Percentiles rank a stretch among this genome's conserved stretches.
Conservation (phyloP, 495 filamentous ascomycete genomes). For the Hypoxylon perforatum region DNA sequence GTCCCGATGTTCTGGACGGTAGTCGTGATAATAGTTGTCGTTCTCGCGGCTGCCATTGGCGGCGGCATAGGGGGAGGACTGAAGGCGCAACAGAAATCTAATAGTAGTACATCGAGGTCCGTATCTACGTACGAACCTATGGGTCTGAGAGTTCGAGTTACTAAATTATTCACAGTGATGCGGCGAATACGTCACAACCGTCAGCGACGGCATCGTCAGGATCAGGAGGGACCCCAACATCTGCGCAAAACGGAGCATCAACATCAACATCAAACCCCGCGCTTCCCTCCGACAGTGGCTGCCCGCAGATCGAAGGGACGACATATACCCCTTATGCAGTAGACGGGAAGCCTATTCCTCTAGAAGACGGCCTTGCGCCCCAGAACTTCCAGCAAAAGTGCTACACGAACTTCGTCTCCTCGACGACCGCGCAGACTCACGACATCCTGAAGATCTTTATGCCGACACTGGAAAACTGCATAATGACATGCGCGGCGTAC, state of each 20-base stretch:
- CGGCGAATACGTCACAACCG: slow-evolving; percentile 13
- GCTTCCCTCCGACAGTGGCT: slow-evolving; percentile 40
- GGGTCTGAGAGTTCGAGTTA: background rate
- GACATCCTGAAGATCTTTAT: slow-evolving; percentile 49
- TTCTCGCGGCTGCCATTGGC: slow-evolving; percentile 48
- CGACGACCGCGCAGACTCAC: slow-evolving; percentile 30
- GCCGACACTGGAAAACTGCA: slow-evolving; percentile 49
- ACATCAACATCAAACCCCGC: slow-evolving; percentile 25
- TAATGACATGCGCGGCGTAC: slow-evolving; percentile 49
- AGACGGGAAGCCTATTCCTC: slow-evolving; percentile 37
- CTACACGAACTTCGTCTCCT: slow-evolving; percentile 47
- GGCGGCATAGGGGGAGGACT: slow-evolving; percentile 49
- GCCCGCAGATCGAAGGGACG: slow-evolving; percentile 42
- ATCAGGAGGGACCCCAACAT: slow-evolving; percentile 1
- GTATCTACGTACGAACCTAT: background rate
- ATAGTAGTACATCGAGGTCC: slow-evolving; percentile 17
- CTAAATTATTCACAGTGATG: slow-evolving; percentile 20
- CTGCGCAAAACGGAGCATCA: slow-evolving; percentile 13
- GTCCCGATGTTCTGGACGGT: slow-evolving; percentile 47
- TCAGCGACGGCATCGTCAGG: slow-evolving; percentile 5
- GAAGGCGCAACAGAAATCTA: slow-evolving; percentile 26
- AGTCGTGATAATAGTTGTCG: slow-evolving; percentile 38
- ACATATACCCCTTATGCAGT: slow-evolving; percentile 43
- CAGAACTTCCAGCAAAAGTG: slow-evolving; percentile 48
- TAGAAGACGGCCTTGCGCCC: slow-evolving; percentile 20